These are phyloP conservation scores for Trichoderma asperelloides DNA, from an alignment of 495 filamentous ascomycete species.

Conservation along the genomic window DNA sequence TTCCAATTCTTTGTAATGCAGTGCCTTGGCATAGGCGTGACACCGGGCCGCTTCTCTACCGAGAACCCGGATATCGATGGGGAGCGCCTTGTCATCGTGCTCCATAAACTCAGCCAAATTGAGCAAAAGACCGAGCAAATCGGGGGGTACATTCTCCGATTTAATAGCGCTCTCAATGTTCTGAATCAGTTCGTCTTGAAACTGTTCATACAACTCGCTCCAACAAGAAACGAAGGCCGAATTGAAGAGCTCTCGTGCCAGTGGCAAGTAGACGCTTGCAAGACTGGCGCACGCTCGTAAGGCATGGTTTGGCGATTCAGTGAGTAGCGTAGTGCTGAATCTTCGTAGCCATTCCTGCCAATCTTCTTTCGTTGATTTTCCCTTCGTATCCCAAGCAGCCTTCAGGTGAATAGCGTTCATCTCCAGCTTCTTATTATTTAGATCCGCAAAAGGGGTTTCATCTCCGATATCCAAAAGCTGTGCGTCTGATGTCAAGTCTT, in stretches of 20 bases:
- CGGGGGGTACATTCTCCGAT: constrained; percentile 85
- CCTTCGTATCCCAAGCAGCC: constrained; percentile 91
- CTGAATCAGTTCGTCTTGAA: constrained; percentile 81
- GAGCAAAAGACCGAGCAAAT: constrained; percentile 86
- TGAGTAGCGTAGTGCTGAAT: constrained; percentile 89
- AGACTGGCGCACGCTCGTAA: constrained; percentile 86
- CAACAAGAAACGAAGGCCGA: constrained; percentile 98
- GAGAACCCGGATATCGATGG: constrained; percentile 89
- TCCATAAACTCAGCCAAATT: constrained; percentile 99
- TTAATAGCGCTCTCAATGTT: constrained; percentile 93
- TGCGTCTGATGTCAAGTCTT: constrained; percentile 85
- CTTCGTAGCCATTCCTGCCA: constrained; percentile 99
- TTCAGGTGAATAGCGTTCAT: constrained; percentile 97
- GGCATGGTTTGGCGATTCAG: constrained; percentile 92
- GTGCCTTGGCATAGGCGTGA: constrained; percentile 93
- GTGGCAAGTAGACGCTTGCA: constrained; percentile 79
- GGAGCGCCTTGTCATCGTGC: constrained; percentile 95
- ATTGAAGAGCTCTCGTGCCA: constrained; percentile 93
- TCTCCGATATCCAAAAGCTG: constrained; percentile 69
- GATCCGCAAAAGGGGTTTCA: constrained; percentile 70
- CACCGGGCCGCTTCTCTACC: constrained; percentile 91
- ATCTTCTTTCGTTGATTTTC: constrained; percentile 92
- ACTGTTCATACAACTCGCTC: constrained; percentile 93
- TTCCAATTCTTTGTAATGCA: constrained; percentile 98
- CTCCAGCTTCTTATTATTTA: constrained; percentile 83